A percentile compares a stretch with the other conserved stretches of the same genome.
Evolutionary conservation across 768 basidiomycete genomes (phyloP).

Genomic region (Kwoniella newhampshirensis): DNA sequence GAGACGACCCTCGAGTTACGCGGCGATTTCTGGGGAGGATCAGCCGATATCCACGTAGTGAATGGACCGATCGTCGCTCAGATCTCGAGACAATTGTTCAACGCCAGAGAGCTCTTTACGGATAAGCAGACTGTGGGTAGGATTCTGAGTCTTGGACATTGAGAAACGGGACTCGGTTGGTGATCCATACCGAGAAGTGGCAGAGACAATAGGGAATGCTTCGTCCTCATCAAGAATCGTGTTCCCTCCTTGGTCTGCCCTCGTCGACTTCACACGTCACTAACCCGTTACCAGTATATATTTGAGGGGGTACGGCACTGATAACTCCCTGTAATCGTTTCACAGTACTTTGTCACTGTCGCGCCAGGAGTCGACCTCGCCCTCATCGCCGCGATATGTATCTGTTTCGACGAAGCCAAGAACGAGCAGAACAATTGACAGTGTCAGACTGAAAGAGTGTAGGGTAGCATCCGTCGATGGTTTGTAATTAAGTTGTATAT

Average conservation of each 20-base stretch:
- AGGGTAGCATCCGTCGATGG: no score
- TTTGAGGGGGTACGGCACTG: no score
- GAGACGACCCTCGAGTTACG: slow-evolving; percentile 34
- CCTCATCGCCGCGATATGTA: slow-evolving; percentile 50
- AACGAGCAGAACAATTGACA: slow-evolving; percentile 13
- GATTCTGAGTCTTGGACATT: no score
- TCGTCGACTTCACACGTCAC: no score
- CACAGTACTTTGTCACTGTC: slow-evolving; percentile 49
- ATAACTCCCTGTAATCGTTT: no score
- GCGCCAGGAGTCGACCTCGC: slow-evolving; percentile 51
- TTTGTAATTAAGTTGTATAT: no score
- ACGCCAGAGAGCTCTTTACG: slow-evolving; percentile 44
- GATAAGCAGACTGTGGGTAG: slow-evolving; percentile 47
- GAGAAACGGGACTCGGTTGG: no score
- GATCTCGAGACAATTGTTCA: slow-evolving; percentile 46
- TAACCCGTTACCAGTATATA: no score
- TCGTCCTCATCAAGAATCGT: no score
- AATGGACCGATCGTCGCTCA: slow-evolving; percentile 44
- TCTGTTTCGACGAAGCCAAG: slow-evolving; percentile 49
- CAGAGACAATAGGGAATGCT: no score
- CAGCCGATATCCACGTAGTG: slow-evolving; percentile 40
- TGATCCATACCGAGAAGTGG: no score
- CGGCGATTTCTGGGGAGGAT: slow-evolving; percentile 51
- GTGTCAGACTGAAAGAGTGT: neutral
- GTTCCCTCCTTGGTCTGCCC: no score